These are phyloP conservation scores for Teunomyces panamensis DNA, from an alignment of 805 yeast species.

Conservation along the genomic window DNA sequence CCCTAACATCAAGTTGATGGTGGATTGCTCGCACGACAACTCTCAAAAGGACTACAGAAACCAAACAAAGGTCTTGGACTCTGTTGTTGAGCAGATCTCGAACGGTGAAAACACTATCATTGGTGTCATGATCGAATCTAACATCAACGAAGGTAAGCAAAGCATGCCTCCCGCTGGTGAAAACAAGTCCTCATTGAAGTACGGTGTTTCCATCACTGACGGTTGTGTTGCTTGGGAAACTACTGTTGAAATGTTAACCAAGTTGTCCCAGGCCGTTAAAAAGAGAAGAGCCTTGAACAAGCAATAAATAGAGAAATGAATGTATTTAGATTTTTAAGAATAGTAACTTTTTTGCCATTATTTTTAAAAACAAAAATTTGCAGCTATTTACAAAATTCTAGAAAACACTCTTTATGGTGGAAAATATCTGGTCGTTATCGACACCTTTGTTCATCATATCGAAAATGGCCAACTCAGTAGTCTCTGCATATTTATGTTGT, in stretches of 20 bases:
- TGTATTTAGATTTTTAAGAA: not conserved
- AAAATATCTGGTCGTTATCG: not conserved
- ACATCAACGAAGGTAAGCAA: conserved; percentile 90
- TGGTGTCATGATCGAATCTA: conserved; percentile 95
- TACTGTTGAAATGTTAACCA: conserved; percentile 75
- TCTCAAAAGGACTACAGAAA: conserved; percentile 90
- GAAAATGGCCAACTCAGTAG: not conserved
- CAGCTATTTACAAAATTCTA: not conserved
- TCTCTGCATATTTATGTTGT: conserved; percentile 4
- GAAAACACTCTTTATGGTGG: not conserved
- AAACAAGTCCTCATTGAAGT: conserved; percentile 61
- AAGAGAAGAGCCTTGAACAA: conserved; percentile 57
- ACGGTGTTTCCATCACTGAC: conserved; percentile 96
- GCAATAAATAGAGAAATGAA: not conserved
- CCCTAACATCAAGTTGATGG: conserved; percentile 68
- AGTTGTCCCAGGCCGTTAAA: conserved; percentile 79
- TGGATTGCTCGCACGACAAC: conserved; percentile 98
- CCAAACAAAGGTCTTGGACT: conserved; percentile 88
- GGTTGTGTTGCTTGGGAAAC: conserved; percentile 93
- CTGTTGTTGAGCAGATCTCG: conserved; percentile 78
- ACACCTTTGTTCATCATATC: not conserved
- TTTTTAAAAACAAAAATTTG: not conserved
- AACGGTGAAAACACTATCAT: conserved; percentile 77
- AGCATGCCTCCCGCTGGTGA: conserved; percentile 57
- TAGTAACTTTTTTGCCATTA: not conserved